A percentile compares a stretch with the other conserved stretches of the same genome.
phyloP scores from a whole-genome alignment of 176 grass and related monocot species.

The Ananas comosus region DNA sequence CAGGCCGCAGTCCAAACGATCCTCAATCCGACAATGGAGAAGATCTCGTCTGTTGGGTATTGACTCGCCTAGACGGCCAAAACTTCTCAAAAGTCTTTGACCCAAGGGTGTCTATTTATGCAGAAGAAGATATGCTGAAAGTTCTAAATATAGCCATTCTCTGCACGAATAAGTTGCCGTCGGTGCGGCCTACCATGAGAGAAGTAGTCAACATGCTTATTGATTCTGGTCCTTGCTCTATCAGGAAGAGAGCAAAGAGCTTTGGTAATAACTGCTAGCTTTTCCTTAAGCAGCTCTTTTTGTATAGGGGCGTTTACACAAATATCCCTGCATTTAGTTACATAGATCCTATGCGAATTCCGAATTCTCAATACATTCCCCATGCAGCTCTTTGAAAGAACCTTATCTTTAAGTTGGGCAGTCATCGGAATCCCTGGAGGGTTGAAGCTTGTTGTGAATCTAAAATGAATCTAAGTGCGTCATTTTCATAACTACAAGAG shows the following conservation, averaged over 20 bases:
- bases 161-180: conserved; percentile 42
- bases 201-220: conserved; percentile 76
- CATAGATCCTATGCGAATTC: too few relatives aligned
- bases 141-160: conserved; percentile 40
- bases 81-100: conserved; percentile 44
- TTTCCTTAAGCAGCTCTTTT: conserved; percentile 10
- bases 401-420: too few relatives aligned
- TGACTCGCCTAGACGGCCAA: conserved; percentile 13
- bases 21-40: conserved; percentile 28
- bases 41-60: conserved; percentile 45
- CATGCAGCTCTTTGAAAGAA: too few relatives aligned
- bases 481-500: too few relatives aligned
- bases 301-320: background rate
- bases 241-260: conserved; percentile 14
- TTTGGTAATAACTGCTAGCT: conserved; percentile 29
- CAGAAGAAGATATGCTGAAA: conserved; percentile 57
- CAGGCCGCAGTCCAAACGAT: conserved; percentile 33
- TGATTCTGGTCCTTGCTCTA: conserved; percentile 28
- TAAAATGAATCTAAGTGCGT: too few relatives aligned
- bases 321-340: background rate
- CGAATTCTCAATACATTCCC: too few relatives aligned
- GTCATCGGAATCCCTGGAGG: too few relatives aligned
- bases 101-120: conserved; percentile 20
- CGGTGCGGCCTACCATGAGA: conserved; percentile 39
- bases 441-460: too few relatives aligned